Conservation (phyloP, 2,329 filamentous ascomycete genomes). For the Magnaporthiopsis rhizophila region DNA sequence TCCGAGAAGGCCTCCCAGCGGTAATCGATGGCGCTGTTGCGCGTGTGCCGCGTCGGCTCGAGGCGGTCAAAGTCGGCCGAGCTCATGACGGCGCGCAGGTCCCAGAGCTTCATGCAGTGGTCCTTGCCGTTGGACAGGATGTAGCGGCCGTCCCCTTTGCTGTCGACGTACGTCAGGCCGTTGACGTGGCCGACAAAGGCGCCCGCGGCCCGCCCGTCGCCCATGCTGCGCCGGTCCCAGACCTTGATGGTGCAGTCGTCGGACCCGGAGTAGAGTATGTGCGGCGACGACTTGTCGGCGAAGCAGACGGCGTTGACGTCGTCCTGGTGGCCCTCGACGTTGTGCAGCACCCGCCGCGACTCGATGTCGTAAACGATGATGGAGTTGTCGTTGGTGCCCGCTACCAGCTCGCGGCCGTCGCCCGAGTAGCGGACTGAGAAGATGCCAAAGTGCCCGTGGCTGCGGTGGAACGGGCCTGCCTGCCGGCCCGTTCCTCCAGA, state of each 20-base stretch:
- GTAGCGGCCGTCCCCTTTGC: conserved; percentile 66
- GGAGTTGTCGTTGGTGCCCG: conserved; percentile 70
- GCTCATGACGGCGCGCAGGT: conserved; percentile 80
- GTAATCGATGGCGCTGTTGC: conserved; percentile 73
- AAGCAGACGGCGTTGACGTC: conserved; percentile 98
- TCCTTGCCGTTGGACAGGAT: conserved; percentile 93
- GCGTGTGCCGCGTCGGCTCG: conserved; percentile 46
- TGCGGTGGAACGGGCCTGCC: conserved; percentile 19
- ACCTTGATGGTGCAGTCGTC: conserved; percentile 93
- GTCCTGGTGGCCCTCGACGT: conserved; percentile 69
- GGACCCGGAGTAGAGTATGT: conserved; percentile 92
- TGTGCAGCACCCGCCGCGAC: conserved; percentile 63
- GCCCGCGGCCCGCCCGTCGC: conserved; percentile 64
- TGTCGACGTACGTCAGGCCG: conserved; percentile 61
- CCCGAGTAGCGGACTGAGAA: conserved; percentile 92
- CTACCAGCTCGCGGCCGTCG: conserved; percentile 83
- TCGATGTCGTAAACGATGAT: conserved; percentile 94
- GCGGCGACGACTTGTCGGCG: conserved; percentile 77
- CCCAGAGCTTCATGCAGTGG: conserved; percentile 96
- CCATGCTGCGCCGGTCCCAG: conserved; percentile 91
- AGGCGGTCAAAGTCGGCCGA: conserved; percentile 53
- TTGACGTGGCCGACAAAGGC: conserved; percentile 61
- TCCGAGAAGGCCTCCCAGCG: conserved; percentile 60
- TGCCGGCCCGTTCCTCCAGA: conserved; percentile 26
- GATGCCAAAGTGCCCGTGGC: conserved; percentile 48